Percentiles rank a stretch among this genome's conserved stretches.
Conservation (phyloP, 78 protist species). For the Polysphondylium violaceum region DNA sequence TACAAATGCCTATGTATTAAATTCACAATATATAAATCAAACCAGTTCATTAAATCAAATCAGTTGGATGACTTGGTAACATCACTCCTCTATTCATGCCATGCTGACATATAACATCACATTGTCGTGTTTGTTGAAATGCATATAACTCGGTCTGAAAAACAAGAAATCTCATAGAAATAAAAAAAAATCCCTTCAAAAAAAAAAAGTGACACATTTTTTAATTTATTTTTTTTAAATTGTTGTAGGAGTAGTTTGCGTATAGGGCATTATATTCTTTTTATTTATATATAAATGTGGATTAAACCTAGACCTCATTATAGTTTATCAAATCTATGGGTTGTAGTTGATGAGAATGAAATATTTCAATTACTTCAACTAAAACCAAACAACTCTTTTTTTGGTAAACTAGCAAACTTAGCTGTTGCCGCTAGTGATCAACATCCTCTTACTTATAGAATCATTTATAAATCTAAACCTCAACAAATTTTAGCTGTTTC, state of each 20-base stretch:
- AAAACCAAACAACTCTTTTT: slow-evolving; percentile 19
- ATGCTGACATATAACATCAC: background rate
- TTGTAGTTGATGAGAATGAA: slow-evolving; percentile 1
- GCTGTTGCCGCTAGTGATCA: slow-evolving; percentile 58
- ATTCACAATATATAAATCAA: too few species aligned
- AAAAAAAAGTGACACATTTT: background rate
- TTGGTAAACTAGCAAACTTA: slow-evolving; percentile 52
- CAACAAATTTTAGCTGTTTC: slow-evolving; percentile 42
- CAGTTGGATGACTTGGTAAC: too few species aligned
- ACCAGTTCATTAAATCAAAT: too few species aligned
- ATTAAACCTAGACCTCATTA: slow-evolving; percentile 72
- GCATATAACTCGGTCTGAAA: too few species aligned
- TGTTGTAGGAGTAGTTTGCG: background rate
- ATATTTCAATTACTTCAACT: slow-evolving; percentile 39
- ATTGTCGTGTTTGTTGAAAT: background rate
- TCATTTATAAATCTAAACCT: slow-evolving; percentile 34
- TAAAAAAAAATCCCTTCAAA: background rate
- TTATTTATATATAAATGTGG: slow-evolving; percentile 31
- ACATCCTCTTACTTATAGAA: slow-evolving; percentile 52
- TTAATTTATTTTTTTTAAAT: background rate
- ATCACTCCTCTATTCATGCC: too few species aligned
- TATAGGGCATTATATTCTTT: too few species aligned
- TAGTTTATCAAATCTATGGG: slow-evolving; percentile 27
- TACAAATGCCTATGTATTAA: too few species aligned
- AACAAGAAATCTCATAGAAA: too few species aligned